A percentile compares a stretch with the other conserved stretches of the same genome.
Evolutionary conservation across 441 rosid species (phyloP).

Genomic region (Gossypium lobatum): DNA sequence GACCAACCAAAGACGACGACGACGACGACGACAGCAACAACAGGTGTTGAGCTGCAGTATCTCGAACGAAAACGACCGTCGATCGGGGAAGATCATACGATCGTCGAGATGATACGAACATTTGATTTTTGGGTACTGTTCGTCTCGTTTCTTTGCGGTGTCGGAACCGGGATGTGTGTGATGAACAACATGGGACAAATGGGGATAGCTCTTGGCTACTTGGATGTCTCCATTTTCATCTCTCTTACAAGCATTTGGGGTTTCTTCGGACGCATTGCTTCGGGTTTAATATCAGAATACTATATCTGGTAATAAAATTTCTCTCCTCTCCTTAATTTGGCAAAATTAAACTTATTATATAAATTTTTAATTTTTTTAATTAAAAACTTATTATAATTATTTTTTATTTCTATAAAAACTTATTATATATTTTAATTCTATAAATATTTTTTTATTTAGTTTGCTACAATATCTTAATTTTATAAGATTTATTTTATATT

Average conservation of each 20-base stretch:
- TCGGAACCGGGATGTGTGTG: slow-evolving; percentile 43
- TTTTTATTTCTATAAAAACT: too few species aligned
- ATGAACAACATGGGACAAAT: slow-evolving; percentile 54
- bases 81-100: slow-evolving; percentile 32
- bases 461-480: too few species aligned
- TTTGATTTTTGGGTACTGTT: slow-evolving; percentile 31
- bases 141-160: slow-evolving; percentile 37
- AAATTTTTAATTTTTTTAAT: too few species aligned
- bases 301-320: slow-evolving; percentile 26
- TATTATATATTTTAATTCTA: too few species aligned
- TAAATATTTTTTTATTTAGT: too few species aligned
- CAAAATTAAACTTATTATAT: too few species aligned
- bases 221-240: slow-evolving; percentile 39
- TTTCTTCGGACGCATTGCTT: slow-evolving; percentile 43
- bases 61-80: slow-evolving; percentile 15
- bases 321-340: background rate
- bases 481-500: too few species aligned
- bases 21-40: background rate
- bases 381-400: too few species aligned
- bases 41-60: slow-evolving; percentile 12
- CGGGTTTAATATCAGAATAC: slow-evolving; percentile 41
- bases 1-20: background rate
- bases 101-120: slow-evolving; percentile 20
- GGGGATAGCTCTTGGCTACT: slow-evolving; percentile 39
- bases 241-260: slow-evolving; percentile 50